Evolutionary conservation across 129 eudicot genomes (phyloP).

Genomic region (Centaurea solstitialis): DNA sequence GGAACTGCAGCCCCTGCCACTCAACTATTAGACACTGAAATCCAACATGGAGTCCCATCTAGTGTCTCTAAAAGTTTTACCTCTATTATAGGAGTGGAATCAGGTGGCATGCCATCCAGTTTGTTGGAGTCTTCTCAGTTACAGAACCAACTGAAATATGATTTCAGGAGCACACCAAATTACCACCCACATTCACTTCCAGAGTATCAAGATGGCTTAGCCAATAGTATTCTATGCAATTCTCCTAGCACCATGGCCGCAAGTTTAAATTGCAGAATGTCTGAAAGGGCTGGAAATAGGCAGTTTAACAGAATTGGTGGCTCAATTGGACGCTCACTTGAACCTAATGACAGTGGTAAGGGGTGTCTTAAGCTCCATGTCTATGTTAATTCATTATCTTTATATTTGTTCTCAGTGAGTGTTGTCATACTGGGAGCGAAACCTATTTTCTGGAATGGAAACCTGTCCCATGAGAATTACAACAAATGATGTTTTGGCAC

Average conservation of each 20-base stretch:
- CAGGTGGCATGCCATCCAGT: constrained; percentile 50
- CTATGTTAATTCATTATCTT: not conserved
- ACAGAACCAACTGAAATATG: constrained; percentile 53
- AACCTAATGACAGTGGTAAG: constrained; percentile 57
- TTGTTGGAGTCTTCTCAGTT: constrained; percentile 37
- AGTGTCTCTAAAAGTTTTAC: constrained; percentile 60
- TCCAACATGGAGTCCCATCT: constrained; percentile 53
- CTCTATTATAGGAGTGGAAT: constrained; percentile 53
- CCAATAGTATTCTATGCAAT: constrained; percentile 45
- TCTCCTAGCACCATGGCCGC: constrained; percentile 48
- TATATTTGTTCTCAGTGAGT: not conserved
- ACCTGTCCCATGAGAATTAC: not conserved
- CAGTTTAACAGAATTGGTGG: constrained; percentile 51
- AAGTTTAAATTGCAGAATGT: constrained; percentile 42
- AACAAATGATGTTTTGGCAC: not conserved
- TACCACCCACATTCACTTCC: constrained; percentile 90
- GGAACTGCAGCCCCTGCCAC: constrained; percentile 30
- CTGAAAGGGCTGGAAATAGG: constrained; percentile 55
- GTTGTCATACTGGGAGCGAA: not conserved
- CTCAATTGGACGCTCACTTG: constrained; percentile 49
- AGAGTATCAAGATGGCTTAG: constrained; percentile 60
- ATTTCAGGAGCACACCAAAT: constrained; percentile 45
- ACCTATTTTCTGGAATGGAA: not conserved
- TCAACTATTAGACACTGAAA: constrained; percentile 41
- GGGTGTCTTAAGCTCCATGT: constrained; percentile 14